Conservation (phyloP, 257 asterid genomes). For the Penstemon davidsonii region DNA sequence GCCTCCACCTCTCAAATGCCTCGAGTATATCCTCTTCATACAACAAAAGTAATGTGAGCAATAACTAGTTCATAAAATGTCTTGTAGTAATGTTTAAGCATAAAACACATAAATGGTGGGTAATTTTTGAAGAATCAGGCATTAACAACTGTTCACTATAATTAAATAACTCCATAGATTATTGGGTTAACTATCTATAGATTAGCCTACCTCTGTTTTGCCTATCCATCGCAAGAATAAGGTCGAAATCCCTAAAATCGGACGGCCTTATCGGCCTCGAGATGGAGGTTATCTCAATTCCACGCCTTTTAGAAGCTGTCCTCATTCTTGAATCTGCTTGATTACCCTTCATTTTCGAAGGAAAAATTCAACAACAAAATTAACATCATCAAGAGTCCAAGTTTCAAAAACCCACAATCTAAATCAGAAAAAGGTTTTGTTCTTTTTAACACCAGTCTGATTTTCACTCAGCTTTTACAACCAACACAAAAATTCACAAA, state of each 20-base stretch:
- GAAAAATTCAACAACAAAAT: background rate
- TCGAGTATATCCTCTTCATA: slow-evolving; percentile 53
- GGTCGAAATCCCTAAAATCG: slow-evolving; percentile 88
- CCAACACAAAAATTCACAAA: background rate
- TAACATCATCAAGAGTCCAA: background rate
- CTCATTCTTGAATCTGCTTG: slow-evolving; percentile 95
- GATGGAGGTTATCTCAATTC: slow-evolving; percentile 75
- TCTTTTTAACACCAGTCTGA: background rate
- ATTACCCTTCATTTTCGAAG: slow-evolving; percentile 53
- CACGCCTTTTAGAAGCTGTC: slow-evolving; percentile 87
- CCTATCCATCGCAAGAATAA: slow-evolving; percentile 91
- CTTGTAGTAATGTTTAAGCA: background rate
- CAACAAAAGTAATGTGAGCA: slow-evolving; percentile 10
- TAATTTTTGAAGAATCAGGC: background rate
- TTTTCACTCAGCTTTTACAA: background rate
- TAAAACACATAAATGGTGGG: background rate
- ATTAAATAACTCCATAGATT: too few species aligned
- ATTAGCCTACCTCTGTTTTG: slow-evolving; percentile 66
- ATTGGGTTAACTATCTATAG: too few species aligned
- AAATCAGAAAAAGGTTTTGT: background rate
- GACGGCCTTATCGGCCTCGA: slow-evolving; percentile 81
- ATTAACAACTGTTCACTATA: background rate
- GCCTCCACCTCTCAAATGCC: slow-evolving; percentile 78
- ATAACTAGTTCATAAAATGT: background rate
- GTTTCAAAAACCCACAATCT: background rate